Evolutionary conservation across 805 yeast genomes (phyloP), one percentile per base, ranked within the genome.

Genomic region (Candida nemodendra): DNA sequence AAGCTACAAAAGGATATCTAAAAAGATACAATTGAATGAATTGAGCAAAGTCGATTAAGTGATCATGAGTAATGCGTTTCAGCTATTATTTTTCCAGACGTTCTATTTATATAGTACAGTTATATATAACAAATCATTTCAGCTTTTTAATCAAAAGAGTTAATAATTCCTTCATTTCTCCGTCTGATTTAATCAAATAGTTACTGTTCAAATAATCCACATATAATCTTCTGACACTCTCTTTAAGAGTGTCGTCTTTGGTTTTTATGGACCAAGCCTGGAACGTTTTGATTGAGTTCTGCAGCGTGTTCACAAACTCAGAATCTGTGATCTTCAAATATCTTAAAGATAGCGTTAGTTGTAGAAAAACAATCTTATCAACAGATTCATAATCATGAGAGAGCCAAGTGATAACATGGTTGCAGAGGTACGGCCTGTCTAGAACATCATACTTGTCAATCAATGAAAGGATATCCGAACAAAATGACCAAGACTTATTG

Each of bases 361-460:
- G 91, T 23, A 73, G 42, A 9, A 67, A 47, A 14, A 66, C 44
- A 16, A 76, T 66, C 39, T 70, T 66, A 4, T 63, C 49, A 41
- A 67, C 67, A 5, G 62, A 46, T 12, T 71, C 62, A 39, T 65
- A 67, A 25, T 69, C 65, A 11, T 56, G 52, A 47, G 71, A 70
- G 47, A 85, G 62, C 52, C 69, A 74, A 34, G 69, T 68, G 25
- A 86, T 61, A 8, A 87, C 72, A 58, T 86, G 93, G 41, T 69
- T 71, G 45, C 78, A 70, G 51, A 90, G 65, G 56, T 87, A 74
- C 17, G 66, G 71, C 57, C 91, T 75, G 54, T 86, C 82, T 53
- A 91, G 70, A 41, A 76, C 81, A 3, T 69, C 71, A 62, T 84
- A 90, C 46, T 75, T 65, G 56, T 84, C 91, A 51, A 90, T 69